Conservation (phyloP, 78 protist genomes). For the Goniomonas avonlea region DNA sequence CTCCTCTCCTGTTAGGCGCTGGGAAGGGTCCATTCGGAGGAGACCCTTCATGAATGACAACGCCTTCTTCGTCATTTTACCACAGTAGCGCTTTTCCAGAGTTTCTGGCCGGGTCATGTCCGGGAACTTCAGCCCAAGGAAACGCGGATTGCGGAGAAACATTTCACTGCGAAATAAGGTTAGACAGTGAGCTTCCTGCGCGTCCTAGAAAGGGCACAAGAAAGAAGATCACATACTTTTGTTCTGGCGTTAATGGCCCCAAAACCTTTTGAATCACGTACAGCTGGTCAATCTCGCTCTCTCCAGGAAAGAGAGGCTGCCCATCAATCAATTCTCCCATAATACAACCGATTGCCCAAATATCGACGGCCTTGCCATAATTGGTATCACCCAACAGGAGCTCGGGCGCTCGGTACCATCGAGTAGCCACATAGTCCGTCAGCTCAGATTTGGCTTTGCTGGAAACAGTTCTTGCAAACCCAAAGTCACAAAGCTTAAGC, state of each 20-base stretch:
- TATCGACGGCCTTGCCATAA: slow-evolving; percentile 50
- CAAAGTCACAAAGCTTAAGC: slow-evolving; percentile 30
- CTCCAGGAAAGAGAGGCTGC: slow-evolving; percentile 70
- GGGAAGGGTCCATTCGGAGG: slow-evolving; percentile 18
- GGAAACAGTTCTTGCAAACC: slow-evolving; percentile 8
- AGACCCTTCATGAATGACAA: slow-evolving; percentile 23
- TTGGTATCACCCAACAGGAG: slow-evolving; percentile 43
- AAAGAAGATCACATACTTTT: too few species aligned
- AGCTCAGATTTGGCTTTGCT: background rate
- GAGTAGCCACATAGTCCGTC: slow-evolving; percentile 79
- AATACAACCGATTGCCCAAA: slow-evolving; percentile 70
- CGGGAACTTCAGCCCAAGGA: slow-evolving; percentile 31
- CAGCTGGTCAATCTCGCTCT: slow-evolving; percentile 64
- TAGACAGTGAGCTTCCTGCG: too few species aligned
- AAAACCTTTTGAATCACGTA: slow-evolving; percentile 41
- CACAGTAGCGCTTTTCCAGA: slow-evolving; percentile 33
- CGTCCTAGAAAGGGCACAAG: background rate
- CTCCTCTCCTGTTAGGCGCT: slow-evolving; percentile 21
- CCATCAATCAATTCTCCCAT: slow-evolving; percentile 64
- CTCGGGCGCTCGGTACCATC: slow-evolving; percentile 76
- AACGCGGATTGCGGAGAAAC: slow-evolving; percentile 45
- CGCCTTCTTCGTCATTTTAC: slow-evolving; percentile 28
- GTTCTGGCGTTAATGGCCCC: slow-evolving; percentile 31
- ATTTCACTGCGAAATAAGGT: too few species aligned
- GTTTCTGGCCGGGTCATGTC: slow-evolving; percentile 40